These are phyloP conservation scores for Plasmodium cynomolgi DNA, from an alignment of 169 alveolate genomes.

Conservation along the genomic window DNA sequence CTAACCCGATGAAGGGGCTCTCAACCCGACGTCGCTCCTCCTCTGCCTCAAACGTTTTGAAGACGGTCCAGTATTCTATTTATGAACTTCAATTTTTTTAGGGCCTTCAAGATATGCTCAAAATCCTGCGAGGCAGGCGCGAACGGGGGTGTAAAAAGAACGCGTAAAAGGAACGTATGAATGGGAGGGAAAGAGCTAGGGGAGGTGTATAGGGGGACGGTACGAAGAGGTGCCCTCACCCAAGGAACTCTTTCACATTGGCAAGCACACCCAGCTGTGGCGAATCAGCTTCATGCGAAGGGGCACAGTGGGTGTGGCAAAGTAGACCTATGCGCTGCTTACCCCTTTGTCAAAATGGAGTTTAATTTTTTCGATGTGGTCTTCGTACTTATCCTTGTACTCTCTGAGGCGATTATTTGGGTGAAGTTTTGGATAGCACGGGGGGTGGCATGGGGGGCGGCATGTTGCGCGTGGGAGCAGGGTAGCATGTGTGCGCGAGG, in stretches of 20 bases:
- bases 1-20: background rate
- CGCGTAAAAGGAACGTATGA: background rate
- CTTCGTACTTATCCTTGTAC: conserved; percentile 50
- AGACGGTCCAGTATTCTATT: conserved; percentile 52
- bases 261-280: background rate
- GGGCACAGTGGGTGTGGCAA: background rate
- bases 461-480: no score
- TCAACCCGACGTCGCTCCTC: background rate
- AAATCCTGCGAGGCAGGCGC: conserved; percentile 23
- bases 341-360: conserved; percentile 35
- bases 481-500: background rate
- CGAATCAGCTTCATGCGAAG: background rate
- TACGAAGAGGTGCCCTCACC: background rate
- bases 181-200: background rate
- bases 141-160: background rate
- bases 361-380: conserved; percentile 32
- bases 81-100: conserved; percentile 67
- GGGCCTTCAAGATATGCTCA: conserved; percentile 21
- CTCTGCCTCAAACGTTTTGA: conserved; percentile 4
- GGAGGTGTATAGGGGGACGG: background rate
- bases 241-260: background rate
- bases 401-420: conserved; percentile 6
- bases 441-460: background rate
- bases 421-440: background rate
- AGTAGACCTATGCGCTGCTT: background rate